These are phyloP conservation scores for Chlamydomonas sphaeroides DNA, from an alignment of 139 green algal genomes.

Conservation along the genomic window DNA sequence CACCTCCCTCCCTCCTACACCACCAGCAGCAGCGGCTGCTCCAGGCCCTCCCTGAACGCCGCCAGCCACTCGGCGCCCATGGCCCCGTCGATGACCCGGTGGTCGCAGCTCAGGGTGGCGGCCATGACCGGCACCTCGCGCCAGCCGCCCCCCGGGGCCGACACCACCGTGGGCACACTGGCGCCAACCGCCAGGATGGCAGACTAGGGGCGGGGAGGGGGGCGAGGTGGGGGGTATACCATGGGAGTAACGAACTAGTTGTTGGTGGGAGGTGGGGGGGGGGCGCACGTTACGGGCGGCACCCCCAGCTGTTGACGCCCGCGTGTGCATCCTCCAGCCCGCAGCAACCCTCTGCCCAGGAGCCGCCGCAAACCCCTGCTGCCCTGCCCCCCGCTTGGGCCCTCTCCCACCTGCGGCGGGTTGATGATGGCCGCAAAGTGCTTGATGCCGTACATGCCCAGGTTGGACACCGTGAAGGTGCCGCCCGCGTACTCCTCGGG, in stretches of 20 bases:
- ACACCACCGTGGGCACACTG: conserved; percentile 69
- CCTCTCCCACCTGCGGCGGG: conserved; percentile 79
- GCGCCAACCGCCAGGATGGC: conserved; percentile 84
- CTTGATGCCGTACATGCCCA: conserved; percentile 95
- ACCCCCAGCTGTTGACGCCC: too few species aligned
- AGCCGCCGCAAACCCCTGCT: too few species aligned
- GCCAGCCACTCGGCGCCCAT: conserved; percentile 95
- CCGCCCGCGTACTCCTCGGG: conserved; percentile 90
- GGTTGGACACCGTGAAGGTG: conserved; percentile 94
- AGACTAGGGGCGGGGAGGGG: conserved; percentile 48
- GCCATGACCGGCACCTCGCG: conserved; percentile 50
- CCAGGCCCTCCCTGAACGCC: conserved; percentile 92
- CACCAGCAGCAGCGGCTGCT: conserved; percentile 92
- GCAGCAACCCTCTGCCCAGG: too few species aligned
- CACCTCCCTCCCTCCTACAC: conserved; percentile 62
- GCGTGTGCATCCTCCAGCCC: too few species aligned
- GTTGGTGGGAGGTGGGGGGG: too few species aligned
- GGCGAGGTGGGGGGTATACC: neutral
- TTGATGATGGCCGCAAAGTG: conserved; percentile 98
- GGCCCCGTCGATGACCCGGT: conserved; percentile 97
- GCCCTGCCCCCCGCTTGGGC: neutral
- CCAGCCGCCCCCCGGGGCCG: conserved; percentile 53
- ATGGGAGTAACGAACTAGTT: neutral
- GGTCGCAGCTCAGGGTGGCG: conserved; percentile 93
- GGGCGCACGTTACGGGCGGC: too few species aligned